Conservation (phyloP, 176 grass and related monocot species). For the Puccinellia tenuiflora region DNA sequence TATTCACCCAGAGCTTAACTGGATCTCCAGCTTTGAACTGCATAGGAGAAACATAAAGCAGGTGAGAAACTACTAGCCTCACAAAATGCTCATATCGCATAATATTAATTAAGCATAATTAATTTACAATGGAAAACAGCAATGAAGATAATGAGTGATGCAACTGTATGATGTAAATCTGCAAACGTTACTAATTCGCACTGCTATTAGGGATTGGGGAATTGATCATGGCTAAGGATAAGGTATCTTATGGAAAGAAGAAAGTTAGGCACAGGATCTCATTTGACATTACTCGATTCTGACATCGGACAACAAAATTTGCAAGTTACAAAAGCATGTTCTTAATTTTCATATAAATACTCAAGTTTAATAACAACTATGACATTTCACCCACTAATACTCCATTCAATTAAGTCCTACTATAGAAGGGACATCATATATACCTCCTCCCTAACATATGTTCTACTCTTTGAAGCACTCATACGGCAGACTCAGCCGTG, state of each 20-base stretch:
- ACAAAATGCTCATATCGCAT: background rate
- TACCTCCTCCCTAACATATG: background rate
- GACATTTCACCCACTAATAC: background rate
- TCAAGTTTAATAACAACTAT: background rate
- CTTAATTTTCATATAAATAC: background rate
- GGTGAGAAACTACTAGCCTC: slow-evolving; percentile 1
- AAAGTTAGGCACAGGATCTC: background rate
- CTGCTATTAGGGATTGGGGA: background rate
- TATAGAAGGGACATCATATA: background rate
- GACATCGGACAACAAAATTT: background rate
- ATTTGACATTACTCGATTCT: background rate
- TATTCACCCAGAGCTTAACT: slow-evolving; percentile 97
- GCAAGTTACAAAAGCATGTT: background rate
- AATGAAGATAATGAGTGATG: background rate
- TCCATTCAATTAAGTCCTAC: background rate
- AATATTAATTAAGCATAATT: background rate
- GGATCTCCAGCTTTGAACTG: slow-evolving; percentile 76
- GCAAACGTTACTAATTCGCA: background rate
- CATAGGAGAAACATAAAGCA: slow-evolving; percentile 26
- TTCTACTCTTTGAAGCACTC: background rate
- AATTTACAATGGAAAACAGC: slow-evolving; percentile 6
- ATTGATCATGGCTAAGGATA: background rate
- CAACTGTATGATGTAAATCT: background rate
- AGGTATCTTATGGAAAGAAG: background rate
- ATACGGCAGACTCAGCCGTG: background rate